Percentiles rank a stretch among this genome's conserved stretches.
These are phyloP conservation scores for Trapa incisa DNA, from an alignment of 345 rosid species.

Conservation along the genomic window DNA sequence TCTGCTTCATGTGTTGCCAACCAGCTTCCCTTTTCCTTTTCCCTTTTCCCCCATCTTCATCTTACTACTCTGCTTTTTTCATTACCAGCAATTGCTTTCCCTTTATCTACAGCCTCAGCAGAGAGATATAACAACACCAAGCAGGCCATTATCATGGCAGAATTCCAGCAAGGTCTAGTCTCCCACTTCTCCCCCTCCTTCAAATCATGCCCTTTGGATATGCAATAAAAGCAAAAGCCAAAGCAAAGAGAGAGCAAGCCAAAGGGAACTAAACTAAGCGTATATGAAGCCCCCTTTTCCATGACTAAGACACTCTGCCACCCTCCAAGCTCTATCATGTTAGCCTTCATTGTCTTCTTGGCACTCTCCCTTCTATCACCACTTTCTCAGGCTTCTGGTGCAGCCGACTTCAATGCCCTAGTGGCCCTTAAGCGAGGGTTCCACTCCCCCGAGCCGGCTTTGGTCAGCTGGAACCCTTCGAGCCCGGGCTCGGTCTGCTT, in stretches of 20 bases:
- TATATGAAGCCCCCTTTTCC: constrained; percentile 30
- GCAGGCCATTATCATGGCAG: constrained; percentile 9
- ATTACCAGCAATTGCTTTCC: not conserved
- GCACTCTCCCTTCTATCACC: constrained; percentile 18
- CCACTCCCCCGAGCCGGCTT: constrained; percentile 29
- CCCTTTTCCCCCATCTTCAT: constrained; percentile 12
- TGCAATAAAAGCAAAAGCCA: constrained; percentile 10
- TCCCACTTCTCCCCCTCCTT: constrained; percentile 17
- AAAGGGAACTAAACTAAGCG: constrained; percentile 16
- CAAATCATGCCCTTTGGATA: constrained; percentile 13
- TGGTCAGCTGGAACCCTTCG: constrained; percentile 38
- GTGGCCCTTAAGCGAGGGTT: constrained; percentile 38
- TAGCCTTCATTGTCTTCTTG: constrained; percentile 34
- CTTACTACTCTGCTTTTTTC: not conserved
- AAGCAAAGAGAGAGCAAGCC: not conserved
- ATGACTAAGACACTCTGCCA: constrained; percentile 27
- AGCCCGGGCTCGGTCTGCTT: constrained; percentile 46
- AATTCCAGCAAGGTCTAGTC: constrained; percentile 6
- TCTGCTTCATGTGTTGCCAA: constrained; percentile 20
- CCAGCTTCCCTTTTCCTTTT: constrained; percentile 12
- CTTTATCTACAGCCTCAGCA: too few relatives aligned
- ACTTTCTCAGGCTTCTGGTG: constrained; percentile 24
- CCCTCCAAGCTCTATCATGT: constrained; percentile 28
- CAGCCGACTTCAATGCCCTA: constrained; percentile 33
- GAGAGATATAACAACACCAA: not conserved